Conservation (phyloP, 768 basidiomycete genomes). For the Amanita phalloides region DNA sequence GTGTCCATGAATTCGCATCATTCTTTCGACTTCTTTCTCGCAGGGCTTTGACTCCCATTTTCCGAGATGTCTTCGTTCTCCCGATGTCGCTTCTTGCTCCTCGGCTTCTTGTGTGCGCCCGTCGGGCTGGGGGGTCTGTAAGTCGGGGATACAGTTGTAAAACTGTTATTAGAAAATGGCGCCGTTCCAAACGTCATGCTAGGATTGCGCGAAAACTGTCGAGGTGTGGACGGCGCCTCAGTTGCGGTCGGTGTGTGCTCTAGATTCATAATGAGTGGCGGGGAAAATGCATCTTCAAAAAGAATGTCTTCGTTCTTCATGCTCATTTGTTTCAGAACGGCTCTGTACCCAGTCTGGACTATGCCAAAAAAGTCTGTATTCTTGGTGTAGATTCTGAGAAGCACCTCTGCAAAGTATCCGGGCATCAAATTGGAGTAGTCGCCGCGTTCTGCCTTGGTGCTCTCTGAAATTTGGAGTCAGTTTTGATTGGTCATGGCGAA, state of each 20-base stretch:
- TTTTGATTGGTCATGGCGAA: not conserved
- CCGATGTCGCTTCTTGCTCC: slow-evolving; percentile 2
- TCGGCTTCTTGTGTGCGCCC: slow-evolving; percentile 3
- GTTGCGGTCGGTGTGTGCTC: slow-evolving; percentile 23
- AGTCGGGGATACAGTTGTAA: slow-evolving; percentile 32
- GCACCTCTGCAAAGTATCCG: slow-evolving; percentile 52
- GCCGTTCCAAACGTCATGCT: slow-evolving; percentile 8
- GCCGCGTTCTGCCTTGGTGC: slow-evolving; percentile 33
- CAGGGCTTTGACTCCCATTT: slow-evolving; percentile 1
- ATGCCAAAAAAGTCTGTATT: slow-evolving; percentile 45
- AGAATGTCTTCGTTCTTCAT: slow-evolving; percentile 11
- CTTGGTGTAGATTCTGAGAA: slow-evolving; percentile 61
- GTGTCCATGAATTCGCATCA: not conserved
- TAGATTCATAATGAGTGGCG: not conserved
- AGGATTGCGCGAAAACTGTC: slow-evolving; percentile 13
- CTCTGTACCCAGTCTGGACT: slow-evolving; percentile 60
- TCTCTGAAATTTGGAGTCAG: slow-evolving; percentile 20
- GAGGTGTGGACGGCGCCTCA: slow-evolving; percentile 28
- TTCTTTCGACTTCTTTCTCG: slow-evolving; percentile 6
- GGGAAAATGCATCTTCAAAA: not conserved
- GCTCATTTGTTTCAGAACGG: slow-evolving; percentile 20
- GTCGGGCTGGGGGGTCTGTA: slow-evolving; percentile 24
- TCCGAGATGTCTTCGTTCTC: slow-evolving; percentile 2
- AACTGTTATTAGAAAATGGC: slow-evolving; percentile 29
- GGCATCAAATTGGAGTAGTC: slow-evolving; percentile 63